Evolutionary conservation across 352 stramenopile species (phyloP).

Genomic region (Phytophthora tubulina): DNA sequence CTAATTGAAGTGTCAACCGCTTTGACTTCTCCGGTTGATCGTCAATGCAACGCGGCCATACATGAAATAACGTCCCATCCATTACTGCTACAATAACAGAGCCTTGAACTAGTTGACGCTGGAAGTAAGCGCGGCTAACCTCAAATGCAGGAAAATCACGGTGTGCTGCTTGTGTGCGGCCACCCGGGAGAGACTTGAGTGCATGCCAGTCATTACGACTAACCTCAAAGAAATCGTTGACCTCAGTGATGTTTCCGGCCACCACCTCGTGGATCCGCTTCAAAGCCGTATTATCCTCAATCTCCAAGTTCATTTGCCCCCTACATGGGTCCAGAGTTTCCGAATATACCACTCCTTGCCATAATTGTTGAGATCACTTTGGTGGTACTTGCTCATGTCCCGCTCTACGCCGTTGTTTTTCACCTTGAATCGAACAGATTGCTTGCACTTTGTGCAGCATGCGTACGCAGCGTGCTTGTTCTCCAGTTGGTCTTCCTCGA

Average conservation of each 20-base stretch:
- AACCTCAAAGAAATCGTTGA: not conserved
- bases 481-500: not conserved
- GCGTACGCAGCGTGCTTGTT: conserved; percentile 14
- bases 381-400: not conserved
- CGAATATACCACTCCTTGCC: not conserved
- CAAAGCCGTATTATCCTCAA: not conserved
- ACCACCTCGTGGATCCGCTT: not conserved
- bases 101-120: not conserved
- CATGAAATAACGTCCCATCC: not conserved
- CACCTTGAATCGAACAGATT: not conserved
- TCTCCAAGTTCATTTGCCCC: not conserved
- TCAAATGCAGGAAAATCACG: not conserved
- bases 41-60: not conserved
- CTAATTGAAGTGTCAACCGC: not conserved
- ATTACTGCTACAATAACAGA: not conserved
- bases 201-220: not conserved
- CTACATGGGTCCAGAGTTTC: not conserved
- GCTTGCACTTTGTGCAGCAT: conserved; percentile 12
- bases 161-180: not conserved
- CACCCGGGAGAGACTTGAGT: not conserved
- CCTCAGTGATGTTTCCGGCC: not conserved
- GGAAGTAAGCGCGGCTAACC: not conserved
- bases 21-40: not conserved
- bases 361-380: not conserved
- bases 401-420: not conserved